phyloP scores from a whole-genome alignment of 2,329 filamentous ascomycete genomes.

The Neopestalotiopsis rosae region DNA sequence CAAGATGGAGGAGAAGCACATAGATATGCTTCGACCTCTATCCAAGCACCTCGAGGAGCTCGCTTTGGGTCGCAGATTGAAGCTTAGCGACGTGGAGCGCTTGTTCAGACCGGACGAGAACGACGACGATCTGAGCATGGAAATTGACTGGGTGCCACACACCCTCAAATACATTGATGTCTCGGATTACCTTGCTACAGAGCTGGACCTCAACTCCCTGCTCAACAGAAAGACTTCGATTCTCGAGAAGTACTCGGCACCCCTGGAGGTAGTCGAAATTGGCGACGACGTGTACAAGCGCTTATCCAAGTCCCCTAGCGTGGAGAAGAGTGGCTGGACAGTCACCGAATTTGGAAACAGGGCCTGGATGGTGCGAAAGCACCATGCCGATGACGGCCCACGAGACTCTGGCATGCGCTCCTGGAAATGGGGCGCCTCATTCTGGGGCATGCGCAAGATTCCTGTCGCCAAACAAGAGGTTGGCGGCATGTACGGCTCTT shows the following conservation, averaged over 20 bases:
- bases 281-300: conserved; percentile 70
- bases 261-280: conserved; percentile 79
- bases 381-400: conserved; percentile 39
- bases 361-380: conserved; percentile 69
- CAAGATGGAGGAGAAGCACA: conserved; percentile 69
- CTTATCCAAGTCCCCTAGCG: conserved; percentile 67
- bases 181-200: conserved; percentile 69
- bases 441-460: conserved; percentile 88
- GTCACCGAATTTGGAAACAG: conserved; percentile 71
- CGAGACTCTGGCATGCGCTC: conserved; percentile 63
- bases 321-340: conserved; percentile 70
- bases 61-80: conserved; percentile 71
- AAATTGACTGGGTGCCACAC: conserved; percentile 56
- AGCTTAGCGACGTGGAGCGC: conserved; percentile 67
- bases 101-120: conserved; percentile 61
- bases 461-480: conserved; percentile 92
- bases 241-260: conserved; percentile 64
- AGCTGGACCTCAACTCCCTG: conserved; percentile 62
- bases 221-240: conserved; percentile 59
- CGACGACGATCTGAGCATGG: conserved; percentile 31
- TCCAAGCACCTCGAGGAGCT: conserved; percentile 79
- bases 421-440: conserved; percentile 87
- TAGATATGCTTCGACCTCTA: conserved; percentile 67
- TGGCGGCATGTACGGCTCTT: conserved; percentile 87
- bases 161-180: conserved; percentile 78